Percentiles rank a stretch among this genome's conserved stretches.
These are phyloP conservation scores for Mortierella sp. DNA, from an alignment of 371 early-diverging fungal genomes.

Conservation along the genomic window DNA sequence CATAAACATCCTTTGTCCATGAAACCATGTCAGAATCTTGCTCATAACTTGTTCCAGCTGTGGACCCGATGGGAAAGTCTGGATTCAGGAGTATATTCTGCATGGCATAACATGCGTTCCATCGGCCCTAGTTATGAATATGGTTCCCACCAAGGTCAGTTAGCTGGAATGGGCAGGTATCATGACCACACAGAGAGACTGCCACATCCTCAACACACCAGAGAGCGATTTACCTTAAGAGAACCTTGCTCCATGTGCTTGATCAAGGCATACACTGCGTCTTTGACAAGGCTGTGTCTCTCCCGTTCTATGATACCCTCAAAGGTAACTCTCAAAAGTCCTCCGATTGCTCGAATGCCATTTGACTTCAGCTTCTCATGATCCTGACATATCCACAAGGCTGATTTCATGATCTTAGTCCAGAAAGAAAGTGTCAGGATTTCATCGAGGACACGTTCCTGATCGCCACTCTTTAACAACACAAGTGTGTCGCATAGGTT, in stretches of 20 bases:
- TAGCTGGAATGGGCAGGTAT: too few relatives aligned
- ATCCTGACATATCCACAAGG: conserved; percentile 70
- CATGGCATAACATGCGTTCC: conserved; percentile 87
- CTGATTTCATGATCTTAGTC: conserved; percentile 59
- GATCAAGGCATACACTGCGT: conserved; percentile 64
- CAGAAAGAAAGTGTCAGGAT: conserved; percentile 54
- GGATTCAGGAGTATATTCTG: conserved; percentile 70
- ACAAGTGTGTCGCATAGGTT: conserved; percentile 78
- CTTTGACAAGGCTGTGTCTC: conserved; percentile 62
- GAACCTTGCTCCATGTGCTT: conserved; percentile 79
- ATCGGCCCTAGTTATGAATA: conserved; percentile 65
- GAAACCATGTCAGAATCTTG: conserved; percentile 50
- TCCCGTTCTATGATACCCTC: conserved; percentile 60
- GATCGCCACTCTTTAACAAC: conserved; percentile 56
- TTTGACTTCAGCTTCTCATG: conserved; percentile 82
- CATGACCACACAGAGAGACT: too few relatives aligned
- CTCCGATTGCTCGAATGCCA: conserved; percentile 79
- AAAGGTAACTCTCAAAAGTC: conserved; percentile 69
- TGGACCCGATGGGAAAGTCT: conserved; percentile 69
- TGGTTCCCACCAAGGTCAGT: too few relatives aligned
- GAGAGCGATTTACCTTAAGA: conserved; percentile 63
- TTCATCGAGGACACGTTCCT: conserved; percentile 35
- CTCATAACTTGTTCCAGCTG: conserved; percentile 42
- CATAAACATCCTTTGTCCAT: conserved; percentile 68
- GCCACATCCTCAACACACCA: not conserved